Base-by-base conservation (phyloP, 345 rosid genomes). In the Populus simonii region DNA sequence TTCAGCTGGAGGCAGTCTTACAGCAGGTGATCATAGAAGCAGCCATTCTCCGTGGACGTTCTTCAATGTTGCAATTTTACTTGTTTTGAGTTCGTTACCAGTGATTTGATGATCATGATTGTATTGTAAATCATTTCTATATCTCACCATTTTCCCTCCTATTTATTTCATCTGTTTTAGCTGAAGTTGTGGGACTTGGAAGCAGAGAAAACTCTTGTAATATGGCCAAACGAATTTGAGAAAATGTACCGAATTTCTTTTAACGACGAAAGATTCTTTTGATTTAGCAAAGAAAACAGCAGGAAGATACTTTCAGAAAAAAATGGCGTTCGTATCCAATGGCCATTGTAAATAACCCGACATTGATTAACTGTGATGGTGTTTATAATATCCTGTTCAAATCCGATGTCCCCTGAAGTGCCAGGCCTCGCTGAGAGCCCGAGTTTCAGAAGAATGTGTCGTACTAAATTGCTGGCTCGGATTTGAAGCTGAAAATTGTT, bases 1-100 rank as follows among this genome's bases (percentile, higher is more conserved):
- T 74, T 79, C 74, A 79, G 82, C 71, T 2, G 78, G 29, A 13
- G 82, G 78, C 33, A 74, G 82, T 45, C 8, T 68, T n/a, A 45
- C 71, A 7, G 74, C 71, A 15, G 74, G 74, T n/a, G 78, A 27
- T 69, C 53, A 43, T 33, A 36, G 35, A 49, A 61, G 65, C 1
- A 57, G 29, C 29, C 53, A 69, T 59, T 53, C 17, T 38, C 41
- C 4, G 1, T 59, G 65, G 78, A 61, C 16, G 7, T 11, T 11
- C 69, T 61, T 69, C 36, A 62, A 25, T 23, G 71, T 59, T 7
- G 49, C 65, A 8, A 8, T 59, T 62, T 43, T 61, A 20, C 5
- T 74, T n/a, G 35, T 62, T 47, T 45, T 62, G 62, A 20, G 66
- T 62, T 51, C 31, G 5, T 39, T 31, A 8, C 2, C 66, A 0